Evolutionary conservation across 208 protist species (phyloP), one percentile per base, ranked within the genome.

Genomic region (Crithidia bombi): DNA sequence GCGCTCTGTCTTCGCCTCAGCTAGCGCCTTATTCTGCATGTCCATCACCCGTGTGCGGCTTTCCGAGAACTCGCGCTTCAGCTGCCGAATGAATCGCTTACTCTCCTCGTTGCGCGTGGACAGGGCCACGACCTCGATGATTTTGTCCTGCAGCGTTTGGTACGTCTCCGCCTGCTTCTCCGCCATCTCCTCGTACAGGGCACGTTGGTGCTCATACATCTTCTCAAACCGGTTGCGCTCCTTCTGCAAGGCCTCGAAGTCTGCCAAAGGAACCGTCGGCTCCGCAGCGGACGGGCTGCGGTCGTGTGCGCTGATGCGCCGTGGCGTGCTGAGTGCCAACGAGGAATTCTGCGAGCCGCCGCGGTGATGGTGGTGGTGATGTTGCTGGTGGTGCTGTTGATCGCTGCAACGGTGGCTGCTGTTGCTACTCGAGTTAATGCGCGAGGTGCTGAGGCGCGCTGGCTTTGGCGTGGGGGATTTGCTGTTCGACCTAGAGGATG

Each of bases 151-250:
- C 52, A 93, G 73, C 51, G 73, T 73, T 56, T 81, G 62, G 66
- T 96, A 91, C 51, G 85, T 87, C 25, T 92, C 81, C 17, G 63
- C 74, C 46, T 93, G 82, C 75, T 83, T 89, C n/a, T 86, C 78
- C 6, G 84, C 71, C 84, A 93, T 90, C 38, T 91, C 89, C 71
- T 94, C 86, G 74, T 93, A 94, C 9, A 96, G 76, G 10, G 71
- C 73, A 55, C 86, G 85, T 51, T 96, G 91, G 73, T 96, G 91
- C 56, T 94, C 89, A 61, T 94, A 96, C 91, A 96, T 96, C 62
- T 93, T 92, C 52, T 87, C 77, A 56, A 78, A 92, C 30, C 87
- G 89, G 61, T 91, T 85, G 21, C 91, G 85, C 69, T 96, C 89
- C 33, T 78, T 69, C 71, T 90, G 77, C 67, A 94, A 39, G 19